A percentile compares a stretch with the other conserved stretches of the same genome.
Evolutionary conservation across 805 yeast genomes (phyloP).

Genomic region (Myxozyma vanderwaltii): DNA sequence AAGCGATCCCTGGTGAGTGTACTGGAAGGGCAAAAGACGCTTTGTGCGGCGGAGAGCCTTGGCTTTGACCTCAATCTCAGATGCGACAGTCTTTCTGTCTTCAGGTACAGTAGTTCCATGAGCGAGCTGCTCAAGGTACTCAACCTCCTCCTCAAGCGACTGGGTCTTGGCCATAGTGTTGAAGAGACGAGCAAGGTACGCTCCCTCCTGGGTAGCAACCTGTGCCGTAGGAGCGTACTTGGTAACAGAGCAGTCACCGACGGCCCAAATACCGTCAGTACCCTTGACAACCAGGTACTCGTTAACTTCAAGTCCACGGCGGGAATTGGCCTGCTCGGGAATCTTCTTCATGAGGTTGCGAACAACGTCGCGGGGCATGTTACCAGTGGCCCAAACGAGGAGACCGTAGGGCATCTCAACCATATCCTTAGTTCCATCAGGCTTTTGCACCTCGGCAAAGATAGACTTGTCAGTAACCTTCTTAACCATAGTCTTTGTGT

Average conservation of each 20-base stretch:
- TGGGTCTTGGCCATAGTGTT: slow-evolving; percentile 42
- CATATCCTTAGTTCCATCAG: slow-evolving; percentile 64
- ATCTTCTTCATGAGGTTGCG: slow-evolving; percentile 65
- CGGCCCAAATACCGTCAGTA: slow-evolving; percentile 76
- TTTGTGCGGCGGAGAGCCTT: slow-evolving; percentile 44
- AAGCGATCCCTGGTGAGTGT: slow-evolving; percentile 87
- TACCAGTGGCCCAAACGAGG: slow-evolving; percentile 97
- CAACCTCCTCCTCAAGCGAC: slow-evolving; percentile 44
- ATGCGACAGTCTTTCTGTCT: slow-evolving; percentile 46
- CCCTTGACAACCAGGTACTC: slow-evolving; percentile 83
- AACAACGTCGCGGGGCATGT: slow-evolving; percentile 79
- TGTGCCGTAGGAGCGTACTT: slow-evolving; percentile 96
- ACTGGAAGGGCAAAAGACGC: slow-evolving; percentile 60
- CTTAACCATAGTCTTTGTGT: slow-evolving; percentile 85
- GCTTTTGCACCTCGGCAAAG: slow-evolving; percentile 65
- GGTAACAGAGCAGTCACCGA: slow-evolving; percentile 92
- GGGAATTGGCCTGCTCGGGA: slow-evolving; percentile 72
- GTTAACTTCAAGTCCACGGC: slow-evolving; percentile 87
- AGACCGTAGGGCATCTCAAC: slow-evolving; percentile 83
- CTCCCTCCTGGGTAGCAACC: slow-evolving; percentile 94
- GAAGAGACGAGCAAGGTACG: slow-evolving; percentile 72
- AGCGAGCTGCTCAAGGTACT: slow-evolving; percentile 45
- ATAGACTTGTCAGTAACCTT: slow-evolving; percentile 73
- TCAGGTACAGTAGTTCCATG: slow-evolving; percentile 37
- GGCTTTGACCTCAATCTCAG: slow-evolving; percentile 52